Conservation (phyloP, 139 green algal genomes). For the Picochlorum sp. region DNA sequence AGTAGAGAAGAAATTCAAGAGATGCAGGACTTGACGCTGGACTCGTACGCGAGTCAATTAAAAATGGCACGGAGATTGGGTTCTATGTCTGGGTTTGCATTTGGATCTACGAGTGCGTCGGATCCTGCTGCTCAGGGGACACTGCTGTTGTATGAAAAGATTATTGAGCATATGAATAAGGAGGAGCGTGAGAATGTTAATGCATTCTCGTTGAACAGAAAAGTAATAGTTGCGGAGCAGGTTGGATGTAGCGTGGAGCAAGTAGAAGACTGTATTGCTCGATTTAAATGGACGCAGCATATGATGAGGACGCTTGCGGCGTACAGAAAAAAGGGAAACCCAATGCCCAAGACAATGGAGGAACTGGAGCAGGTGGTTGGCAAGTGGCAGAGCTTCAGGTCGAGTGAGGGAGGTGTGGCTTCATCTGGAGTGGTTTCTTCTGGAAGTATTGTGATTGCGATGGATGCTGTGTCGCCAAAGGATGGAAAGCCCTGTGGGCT, state of each 20-base stretch:
- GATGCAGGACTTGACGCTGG: constrained; percentile 13
- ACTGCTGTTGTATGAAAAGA: constrained; percentile 21
- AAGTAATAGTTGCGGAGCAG: constrained; percentile 9
- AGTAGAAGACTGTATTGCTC: constrained; percentile 28
- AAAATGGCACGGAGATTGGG: constrained; percentile 22
- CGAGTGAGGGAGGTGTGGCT: neutral
- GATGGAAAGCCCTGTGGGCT: constrained; percentile 20
- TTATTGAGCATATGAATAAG: constrained; percentile 18
- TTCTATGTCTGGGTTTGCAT: constrained; percentile 17
- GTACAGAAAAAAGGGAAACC: constrained; percentile 12
- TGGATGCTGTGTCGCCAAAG: constrained; percentile 3
- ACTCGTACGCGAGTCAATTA: constrained; percentile 4
- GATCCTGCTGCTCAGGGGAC: constrained; percentile 17
- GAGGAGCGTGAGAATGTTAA: constrained; percentile 18
- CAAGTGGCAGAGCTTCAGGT: constrained; percentile 13
- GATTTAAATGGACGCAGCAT: constrained; percentile 21
- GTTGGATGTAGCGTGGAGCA: constrained; percentile 3
- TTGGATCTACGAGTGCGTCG: constrained; percentile 4
- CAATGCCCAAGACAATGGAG: constrained; percentile 9
- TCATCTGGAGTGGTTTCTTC: neutral
- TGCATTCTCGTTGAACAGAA: constrained; percentile 7
- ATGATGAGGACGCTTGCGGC: constrained; percentile 13
- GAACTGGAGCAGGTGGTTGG: constrained; percentile 19
- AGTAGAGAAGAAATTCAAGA: constrained; percentile 10
- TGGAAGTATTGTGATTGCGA: constrained; percentile 1